Percentiles rank a stretch among this genome's conserved stretches.
Conservation (phyloP, 2,329 filamentous ascomycete species). For the Sclerotinia sclerotiorum region DNA sequence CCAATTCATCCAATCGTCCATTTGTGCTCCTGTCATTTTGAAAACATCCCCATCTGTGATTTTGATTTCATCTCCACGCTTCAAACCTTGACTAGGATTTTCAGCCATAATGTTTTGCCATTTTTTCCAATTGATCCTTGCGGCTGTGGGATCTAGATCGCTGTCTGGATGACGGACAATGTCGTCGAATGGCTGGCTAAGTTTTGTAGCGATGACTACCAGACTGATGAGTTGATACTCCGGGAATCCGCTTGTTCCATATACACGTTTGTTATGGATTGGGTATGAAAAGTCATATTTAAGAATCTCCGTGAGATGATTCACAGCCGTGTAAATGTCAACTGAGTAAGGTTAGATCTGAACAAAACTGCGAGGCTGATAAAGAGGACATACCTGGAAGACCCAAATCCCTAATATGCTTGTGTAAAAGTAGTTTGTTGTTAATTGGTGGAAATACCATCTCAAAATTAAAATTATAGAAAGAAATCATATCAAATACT, state of each 20-base stretch:
- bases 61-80: slow-evolving; percentile 50
- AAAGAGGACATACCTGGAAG: slow-evolving; percentile 63
- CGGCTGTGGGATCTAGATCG: slow-evolving; percentile 54
- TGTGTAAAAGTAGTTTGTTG: slow-evolving; percentile 63
- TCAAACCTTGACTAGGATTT: slow-evolving; percentile 36
- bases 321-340: slow-evolving; percentile 62
- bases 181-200: slow-evolving; percentile 73
- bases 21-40: slow-evolving; percentile 57
- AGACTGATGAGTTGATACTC: slow-evolving; percentile 72
- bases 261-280: slow-evolving; percentile 45
- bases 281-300: slow-evolving; percentile 59
- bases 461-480: slow-evolving; percentile 66
- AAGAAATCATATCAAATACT: slow-evolving; percentile 60
- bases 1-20: slow-evolving; percentile 80
- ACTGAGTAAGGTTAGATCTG: slow-evolving; percentile 47
- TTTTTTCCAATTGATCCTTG: slow-evolving; percentile 68
- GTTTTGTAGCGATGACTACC: slow-evolving; percentile 73
- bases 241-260: slow-evolving; percentile 59
- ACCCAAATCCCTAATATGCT: slow-evolving; percentile 68
- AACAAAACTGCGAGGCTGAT: neutral
- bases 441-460: slow-evolving; percentile 75
- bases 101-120: slow-evolving; percentile 60
- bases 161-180: slow-evolving; percentile 51
- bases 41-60: slow-evolving; percentile 63
- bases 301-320: slow-evolving; percentile 48